Percentiles rank a stretch among this genome's conserved stretches.
phyloP scores from a whole-genome alignment of 305 asterid species.

The Salvia sclarea region DNA sequence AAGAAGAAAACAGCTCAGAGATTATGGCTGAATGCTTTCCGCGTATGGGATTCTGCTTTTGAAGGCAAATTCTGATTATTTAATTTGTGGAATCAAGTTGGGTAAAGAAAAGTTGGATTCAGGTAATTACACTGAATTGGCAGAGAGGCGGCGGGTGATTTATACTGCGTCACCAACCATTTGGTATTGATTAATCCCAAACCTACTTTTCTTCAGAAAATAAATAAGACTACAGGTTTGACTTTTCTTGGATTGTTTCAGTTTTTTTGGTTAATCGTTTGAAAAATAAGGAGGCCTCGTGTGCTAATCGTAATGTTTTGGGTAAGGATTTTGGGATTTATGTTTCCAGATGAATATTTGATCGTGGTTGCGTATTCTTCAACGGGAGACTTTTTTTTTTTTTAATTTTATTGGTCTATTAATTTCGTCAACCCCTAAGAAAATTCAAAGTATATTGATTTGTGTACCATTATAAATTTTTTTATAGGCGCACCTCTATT shows the following conservation, averaged over 20 bases:
- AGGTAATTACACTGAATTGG: not conserved
- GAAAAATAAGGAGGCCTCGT: too few relatives aligned
- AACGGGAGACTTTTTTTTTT: not conserved
- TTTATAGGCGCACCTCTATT: too few relatives aligned
- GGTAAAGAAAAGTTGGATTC: not conserved
- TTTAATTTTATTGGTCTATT: too few relatives aligned
- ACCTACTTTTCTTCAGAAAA: conserved; percentile 16
- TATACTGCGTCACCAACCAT: conserved; percentile 30
- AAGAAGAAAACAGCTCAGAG: conserved; percentile 1
- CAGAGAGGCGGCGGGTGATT: conserved; percentile 23
- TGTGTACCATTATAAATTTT: too few relatives aligned
- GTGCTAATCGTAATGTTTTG: not conserved
- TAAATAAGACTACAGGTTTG: not conserved
- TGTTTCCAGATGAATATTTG: too few relatives aligned
- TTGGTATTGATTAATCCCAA: not conserved
- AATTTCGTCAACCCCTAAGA: not conserved
- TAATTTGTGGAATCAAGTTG: not conserved
- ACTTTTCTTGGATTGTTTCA: conserved; percentile 9
- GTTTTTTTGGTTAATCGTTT: not conserved
- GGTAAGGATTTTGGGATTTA: not conserved
- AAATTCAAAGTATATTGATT: too few relatives aligned
- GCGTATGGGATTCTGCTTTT: conserved; percentile 1
- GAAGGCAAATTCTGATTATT: not conserved
- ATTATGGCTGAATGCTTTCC: conserved; percentile 4
- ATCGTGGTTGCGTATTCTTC: not conserved